A percentile compares a stretch with the other conserved stretches of the same genome.
Conservation (phyloP, 2,329 filamentous ascomycete species). For the Coleophoma eucalyptorum region DNA sequence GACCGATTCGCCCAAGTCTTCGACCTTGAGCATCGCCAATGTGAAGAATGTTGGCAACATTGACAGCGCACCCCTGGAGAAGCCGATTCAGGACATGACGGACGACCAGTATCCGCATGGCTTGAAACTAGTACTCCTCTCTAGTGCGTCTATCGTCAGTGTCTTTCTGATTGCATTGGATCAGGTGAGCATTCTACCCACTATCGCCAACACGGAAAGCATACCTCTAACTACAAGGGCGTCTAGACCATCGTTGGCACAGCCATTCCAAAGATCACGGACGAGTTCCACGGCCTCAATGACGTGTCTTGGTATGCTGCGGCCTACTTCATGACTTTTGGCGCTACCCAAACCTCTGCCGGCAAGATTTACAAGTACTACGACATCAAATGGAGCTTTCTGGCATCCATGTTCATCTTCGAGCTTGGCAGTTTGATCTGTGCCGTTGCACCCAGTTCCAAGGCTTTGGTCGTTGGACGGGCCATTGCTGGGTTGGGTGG, state of each 20-base stretch:
- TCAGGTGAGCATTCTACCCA: not conserved
- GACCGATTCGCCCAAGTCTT: no score
- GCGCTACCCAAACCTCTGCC: not conserved
- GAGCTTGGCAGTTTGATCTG: slow-evolving; percentile 25
- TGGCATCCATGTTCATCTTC: slow-evolving; percentile 21
- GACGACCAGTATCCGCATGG: not conserved
- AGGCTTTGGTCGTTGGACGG: slow-evolving; percentile 25
- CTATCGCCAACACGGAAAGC: no score
- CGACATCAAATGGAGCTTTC: slow-evolving; percentile 14
- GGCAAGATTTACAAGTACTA: slow-evolving; percentile 14
- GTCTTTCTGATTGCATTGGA: not conserved
- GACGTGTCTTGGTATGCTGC: slow-evolving; percentile 21
- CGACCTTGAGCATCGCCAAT: no score
- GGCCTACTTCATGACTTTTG: not conserved
- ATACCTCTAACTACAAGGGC: no score
- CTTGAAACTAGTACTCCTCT: not conserved
- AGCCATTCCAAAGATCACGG: slow-evolving; percentile 34
- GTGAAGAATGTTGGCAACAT: no score
- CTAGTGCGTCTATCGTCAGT: not conserved
- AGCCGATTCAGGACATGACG: no score
- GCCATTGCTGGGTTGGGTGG: slow-evolving; percentile 24
- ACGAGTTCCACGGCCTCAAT: slow-evolving; percentile 43
- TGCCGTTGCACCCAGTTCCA: slow-evolving; percentile 21
- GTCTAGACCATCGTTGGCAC: slow-evolving; percentile 41
- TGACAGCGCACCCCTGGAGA: no score